These are phyloP conservation scores for Fusarium decemcellulare DNA, from an alignment of 2,329 filamentous ascomycete genomes.

Conservation along the genomic window DNA sequence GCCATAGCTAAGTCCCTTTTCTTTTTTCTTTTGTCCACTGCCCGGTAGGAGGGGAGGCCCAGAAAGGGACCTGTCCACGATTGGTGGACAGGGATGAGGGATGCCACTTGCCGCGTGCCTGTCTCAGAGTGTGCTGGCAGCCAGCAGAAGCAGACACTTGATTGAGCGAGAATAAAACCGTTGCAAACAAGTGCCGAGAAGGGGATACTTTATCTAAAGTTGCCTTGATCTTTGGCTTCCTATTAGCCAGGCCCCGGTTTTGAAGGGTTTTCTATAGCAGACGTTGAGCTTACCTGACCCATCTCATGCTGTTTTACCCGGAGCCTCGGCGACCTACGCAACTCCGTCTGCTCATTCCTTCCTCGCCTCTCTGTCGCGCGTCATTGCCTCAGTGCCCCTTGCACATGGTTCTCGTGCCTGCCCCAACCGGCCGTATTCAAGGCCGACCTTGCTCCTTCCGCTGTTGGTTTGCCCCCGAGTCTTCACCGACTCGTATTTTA, in stretches of 20 bases:
- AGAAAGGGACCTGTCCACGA: background rate
- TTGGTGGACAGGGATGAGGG: constrained; percentile 4
- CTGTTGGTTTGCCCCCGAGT: constrained; percentile 21
- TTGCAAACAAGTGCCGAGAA: constrained; percentile 4
- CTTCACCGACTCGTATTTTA: constrained; percentile 26
- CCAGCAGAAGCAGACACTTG: constrained; percentile 20
- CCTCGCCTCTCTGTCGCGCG: background rate
- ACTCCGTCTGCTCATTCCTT: background rate
- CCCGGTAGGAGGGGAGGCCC: background rate
- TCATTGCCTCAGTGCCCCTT: background rate
- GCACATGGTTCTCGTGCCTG: constrained; percentile 10
- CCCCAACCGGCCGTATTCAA: constrained; percentile 25
- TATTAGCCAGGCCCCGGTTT: constrained; percentile 1
- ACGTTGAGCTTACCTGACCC: background rate
- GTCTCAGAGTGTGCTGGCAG: constrained; percentile 11
- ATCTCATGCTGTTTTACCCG: background rate
- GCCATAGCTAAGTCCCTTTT: too few species aligned
- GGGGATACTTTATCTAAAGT: background rate
- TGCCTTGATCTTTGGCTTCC: background rate
- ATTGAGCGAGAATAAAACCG: constrained; percentile 19
- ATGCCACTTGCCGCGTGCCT: constrained; percentile 2
- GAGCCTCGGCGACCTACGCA: constrained; percentile 1
- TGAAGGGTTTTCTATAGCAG: background rate
- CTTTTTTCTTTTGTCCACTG: too few species aligned
- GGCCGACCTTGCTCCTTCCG: constrained; percentile 17